phyloP scores from a whole-genome alignment of 129 eudicot genomes.

The Pittosporum tobira region DNA sequence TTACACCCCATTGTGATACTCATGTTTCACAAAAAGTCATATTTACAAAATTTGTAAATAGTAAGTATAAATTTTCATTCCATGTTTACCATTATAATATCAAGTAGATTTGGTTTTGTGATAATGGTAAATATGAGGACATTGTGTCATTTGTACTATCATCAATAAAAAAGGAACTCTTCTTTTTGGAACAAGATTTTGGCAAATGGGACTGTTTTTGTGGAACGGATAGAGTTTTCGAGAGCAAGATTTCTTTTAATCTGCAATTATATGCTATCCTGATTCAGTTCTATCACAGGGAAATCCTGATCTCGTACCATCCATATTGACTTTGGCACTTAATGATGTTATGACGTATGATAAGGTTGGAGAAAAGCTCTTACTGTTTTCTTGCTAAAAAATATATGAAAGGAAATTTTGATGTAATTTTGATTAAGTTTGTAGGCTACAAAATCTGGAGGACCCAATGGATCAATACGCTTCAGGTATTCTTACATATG shows the following conservation, averaged over 20 bases:
- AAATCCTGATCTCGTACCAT: slow-evolving; percentile 63
- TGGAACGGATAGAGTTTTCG: too few species aligned
- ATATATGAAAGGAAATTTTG: slow-evolving; percentile 14
- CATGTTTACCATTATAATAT: too few species aligned
- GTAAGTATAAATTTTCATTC: too few species aligned
- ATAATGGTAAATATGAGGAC: too few species aligned
- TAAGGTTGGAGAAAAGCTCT: slow-evolving; percentile 54
- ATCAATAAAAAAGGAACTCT: too few species aligned
- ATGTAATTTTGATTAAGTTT: slow-evolving; percentile 25
- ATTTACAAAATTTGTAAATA: too few species aligned
- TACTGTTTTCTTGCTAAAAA: slow-evolving; percentile 2
- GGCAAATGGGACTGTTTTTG: too few species aligned
- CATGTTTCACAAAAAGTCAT: too few species aligned
- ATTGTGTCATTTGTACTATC: too few species aligned
- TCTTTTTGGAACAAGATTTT: too few species aligned
- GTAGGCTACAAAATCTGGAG: slow-evolving; percentile 97
- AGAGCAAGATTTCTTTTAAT: background rate
- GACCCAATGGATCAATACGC: slow-evolving; percentile 96
- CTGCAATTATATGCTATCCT: background rate
- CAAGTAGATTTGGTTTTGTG: too few species aligned
- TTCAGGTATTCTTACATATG: slow-evolving; percentile 50
- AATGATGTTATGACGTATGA: slow-evolving; percentile 85
- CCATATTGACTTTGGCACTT: slow-evolving; percentile 71
- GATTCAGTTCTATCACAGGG: slow-evolving; percentile 35
- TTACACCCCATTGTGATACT: background rate